These are phyloP conservation scores for Flaveria robusta DNA, from an alignment of 129 eudicot species.

Conservation along the genomic window DNA sequence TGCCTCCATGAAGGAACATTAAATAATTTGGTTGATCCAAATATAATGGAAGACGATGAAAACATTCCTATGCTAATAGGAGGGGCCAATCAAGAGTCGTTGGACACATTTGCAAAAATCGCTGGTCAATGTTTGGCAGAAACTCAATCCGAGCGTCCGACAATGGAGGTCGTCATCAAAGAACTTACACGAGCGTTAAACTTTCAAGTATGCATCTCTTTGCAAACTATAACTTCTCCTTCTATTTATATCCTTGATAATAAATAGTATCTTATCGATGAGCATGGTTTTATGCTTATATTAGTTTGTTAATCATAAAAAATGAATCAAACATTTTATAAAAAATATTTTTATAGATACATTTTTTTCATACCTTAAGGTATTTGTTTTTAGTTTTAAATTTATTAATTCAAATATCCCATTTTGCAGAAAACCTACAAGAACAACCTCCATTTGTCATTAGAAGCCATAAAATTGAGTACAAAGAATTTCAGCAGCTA, in stretches of 20 bases:
- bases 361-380: no score
- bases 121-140: neutral
- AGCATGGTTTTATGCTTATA: no score
- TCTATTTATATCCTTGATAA: neutral
- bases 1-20: neutral
- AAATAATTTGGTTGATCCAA: neutral
- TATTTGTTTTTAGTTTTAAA: neutral
- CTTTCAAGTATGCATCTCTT: neutral
- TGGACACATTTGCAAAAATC: neutral
- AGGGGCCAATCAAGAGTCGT: neutral
- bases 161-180: neutral
- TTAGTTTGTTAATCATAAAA: no score
- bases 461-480: neutral
- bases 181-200: neutral
- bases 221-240: neutral
- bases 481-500: neutral
- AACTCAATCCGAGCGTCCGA: conserved; percentile 8
- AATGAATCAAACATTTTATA: no score
- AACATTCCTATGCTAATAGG: neutral
- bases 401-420: neutral
- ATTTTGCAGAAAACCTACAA: neutral
- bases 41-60: neutral
- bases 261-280: no score
- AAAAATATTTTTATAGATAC: no score
- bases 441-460: neutral